Base-by-base conservation (phyloP, 2,329 filamentous ascomycete species). In the Tetracladium maxilliforme region DNA sequence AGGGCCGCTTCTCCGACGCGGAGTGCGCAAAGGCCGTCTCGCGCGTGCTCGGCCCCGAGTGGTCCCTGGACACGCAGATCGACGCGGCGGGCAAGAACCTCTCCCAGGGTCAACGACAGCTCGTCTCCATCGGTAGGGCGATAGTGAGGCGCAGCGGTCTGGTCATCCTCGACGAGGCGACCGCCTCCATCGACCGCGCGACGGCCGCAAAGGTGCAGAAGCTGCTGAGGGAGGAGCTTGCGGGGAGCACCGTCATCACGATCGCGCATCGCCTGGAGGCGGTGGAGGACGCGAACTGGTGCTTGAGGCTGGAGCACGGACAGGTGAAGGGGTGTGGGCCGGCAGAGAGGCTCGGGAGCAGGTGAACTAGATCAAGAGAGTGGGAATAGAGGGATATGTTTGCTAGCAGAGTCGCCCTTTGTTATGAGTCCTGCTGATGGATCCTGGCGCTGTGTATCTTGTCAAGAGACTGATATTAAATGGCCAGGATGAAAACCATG, bases 81-180 rank as follows among this genome's bases (percentile, higher is more conserved):
- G 70, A 74, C 34, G 61, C 61, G 3, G 67, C 67, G 3, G 71
- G 70, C 3, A 60, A 61, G 19, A 74, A 73, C 25, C 52, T 77
- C 1, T 68, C 60, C 24, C 71, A 77, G 37, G 72, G 71, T 1
- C 70, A 78, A 40, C 49, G 70, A 23, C 72, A 78, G 38, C 53
- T 78, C 0, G 66, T 78, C 4, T 70, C 70, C 0, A 51, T 78
- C 2, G 65, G 70, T 0, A 45, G 72, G n/a, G 70, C 72, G 0
- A 58, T 77, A 26, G 44, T 78, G 23, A 47, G 70, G 7, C 48
- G 64, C n/a, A 70, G 65, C 30, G 51, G 65, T 1, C 61, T 77
- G 32, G 53, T 78, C 7, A 64, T 78, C 25, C 56, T 78, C 39
- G 72, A 78, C 37, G 72, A 77, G 38, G 70, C 70, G 4, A 75